Conservation (phyloP, 768 basidiomycete genomes). For the Hygrophoropsis aurantiaca region DNA sequence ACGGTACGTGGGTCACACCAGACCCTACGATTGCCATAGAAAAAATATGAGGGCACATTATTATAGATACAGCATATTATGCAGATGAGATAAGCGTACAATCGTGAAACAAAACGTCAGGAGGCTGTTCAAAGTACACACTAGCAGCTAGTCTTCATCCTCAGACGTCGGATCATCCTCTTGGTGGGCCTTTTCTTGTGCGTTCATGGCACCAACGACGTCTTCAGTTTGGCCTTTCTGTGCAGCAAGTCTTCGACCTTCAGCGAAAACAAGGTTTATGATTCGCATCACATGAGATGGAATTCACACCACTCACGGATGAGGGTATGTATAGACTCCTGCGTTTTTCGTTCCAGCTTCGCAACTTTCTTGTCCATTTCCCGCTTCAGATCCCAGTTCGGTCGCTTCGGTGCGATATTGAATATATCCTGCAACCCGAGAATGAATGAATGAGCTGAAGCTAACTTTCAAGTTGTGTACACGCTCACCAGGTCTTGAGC, state of each 20-base stretch:
- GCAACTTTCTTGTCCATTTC: slow-evolving; percentile 89
- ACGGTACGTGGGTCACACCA: too few relatives aligned
- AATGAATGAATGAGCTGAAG: slow-evolving; percentile 1
- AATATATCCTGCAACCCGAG: slow-evolving; percentile 70
- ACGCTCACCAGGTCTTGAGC: slow-evolving; percentile 81
- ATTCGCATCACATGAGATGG: not conserved
- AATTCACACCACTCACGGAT: slow-evolving; percentile 65
- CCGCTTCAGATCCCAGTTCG: slow-evolving; percentile 95
- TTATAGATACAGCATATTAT: too few relatives aligned
- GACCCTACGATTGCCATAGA: too few relatives aligned
- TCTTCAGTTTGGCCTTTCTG: slow-evolving; percentile 82
- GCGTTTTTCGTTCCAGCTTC: slow-evolving; percentile 87
- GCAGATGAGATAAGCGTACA: too few relatives aligned
- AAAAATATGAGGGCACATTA: too few relatives aligned
- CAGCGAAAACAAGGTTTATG: not conserved
- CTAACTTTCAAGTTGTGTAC: slow-evolving; percentile 1
- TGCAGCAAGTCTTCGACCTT: slow-evolving; percentile 77
- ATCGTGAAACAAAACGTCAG: not conserved
- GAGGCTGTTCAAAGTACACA: slow-evolving; percentile 19
- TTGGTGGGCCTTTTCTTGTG: slow-evolving; percentile 60
- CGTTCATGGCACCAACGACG: slow-evolving; percentile 80
- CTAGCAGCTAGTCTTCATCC: slow-evolving; percentile 71
- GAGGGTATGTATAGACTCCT: slow-evolving; percentile 88
- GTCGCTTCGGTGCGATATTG: slow-evolving; percentile 95
- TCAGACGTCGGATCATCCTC: slow-evolving; percentile 54